Conservation (phyloP, 345 rosid species). For the Melaleuca quinquenervia region DNA sequence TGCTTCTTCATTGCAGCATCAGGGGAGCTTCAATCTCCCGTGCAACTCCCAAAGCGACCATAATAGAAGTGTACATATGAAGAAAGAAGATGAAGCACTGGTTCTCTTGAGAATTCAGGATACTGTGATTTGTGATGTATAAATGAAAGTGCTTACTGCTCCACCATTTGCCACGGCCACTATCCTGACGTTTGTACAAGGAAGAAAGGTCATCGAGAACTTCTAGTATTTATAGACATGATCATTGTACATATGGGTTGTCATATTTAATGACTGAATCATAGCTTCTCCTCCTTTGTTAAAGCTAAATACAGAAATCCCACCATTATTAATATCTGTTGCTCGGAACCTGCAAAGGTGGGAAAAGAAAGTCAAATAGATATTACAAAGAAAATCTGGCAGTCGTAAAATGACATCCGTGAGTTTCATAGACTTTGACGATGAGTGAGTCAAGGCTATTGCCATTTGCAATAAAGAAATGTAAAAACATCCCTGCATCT, state of each 20-base stretch:
- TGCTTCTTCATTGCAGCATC: not conserved
- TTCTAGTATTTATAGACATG: constrained; percentile 24
- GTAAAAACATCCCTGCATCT: not conserved
- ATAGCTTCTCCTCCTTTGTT: constrained; percentile 54
- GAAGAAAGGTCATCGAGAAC: not conserved
- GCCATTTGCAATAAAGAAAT: not conserved
- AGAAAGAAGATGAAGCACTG: not conserved
- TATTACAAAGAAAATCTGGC: not conserved
- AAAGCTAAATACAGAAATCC: constrained; percentile 35
- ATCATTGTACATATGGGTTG: constrained; percentile 48
- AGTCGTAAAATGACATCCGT: not conserved
- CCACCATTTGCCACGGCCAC: not conserved
- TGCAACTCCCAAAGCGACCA: not conserved
- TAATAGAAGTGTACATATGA: not conserved
- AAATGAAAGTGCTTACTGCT: not conserved
- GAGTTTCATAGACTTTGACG: not conserved
- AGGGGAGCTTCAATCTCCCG: not conserved
- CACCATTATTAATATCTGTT: constrained; percentile 47
- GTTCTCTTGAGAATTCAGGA: not conserved
- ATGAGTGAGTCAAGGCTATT: not conserved
- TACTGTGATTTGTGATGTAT: not conserved
- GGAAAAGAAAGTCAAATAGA: not conserved
- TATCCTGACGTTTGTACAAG: not conserved
- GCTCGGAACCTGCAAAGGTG: constrained; percentile 37
- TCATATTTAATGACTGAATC: constrained; percentile 51